Evolutionary conservation across 2,329 filamentous ascomycete species (phyloP).

Genomic region (Fusarium chaquense): DNA sequence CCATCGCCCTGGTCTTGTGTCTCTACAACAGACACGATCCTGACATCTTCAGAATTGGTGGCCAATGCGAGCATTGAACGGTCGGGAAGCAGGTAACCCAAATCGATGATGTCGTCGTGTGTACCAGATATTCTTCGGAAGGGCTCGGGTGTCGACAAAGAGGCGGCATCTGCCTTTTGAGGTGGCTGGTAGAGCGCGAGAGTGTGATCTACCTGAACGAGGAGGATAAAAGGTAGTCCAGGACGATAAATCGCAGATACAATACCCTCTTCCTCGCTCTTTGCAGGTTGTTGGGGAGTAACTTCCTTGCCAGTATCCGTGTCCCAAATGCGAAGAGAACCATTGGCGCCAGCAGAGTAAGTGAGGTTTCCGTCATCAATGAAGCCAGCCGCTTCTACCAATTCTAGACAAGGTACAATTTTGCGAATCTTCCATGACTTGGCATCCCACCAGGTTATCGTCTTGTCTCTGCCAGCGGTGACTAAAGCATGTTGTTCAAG

Average conservation of each 20-base stretch:
- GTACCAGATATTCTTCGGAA: constrained; percentile 91
- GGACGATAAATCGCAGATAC: constrained; percentile 76
- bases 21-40: constrained; percentile 79
- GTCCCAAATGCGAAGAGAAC: constrained; percentile 86
- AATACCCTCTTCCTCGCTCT: constrained; percentile 74
- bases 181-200: constrained; percentile 75
- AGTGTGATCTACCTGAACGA: constrained; percentile 90
- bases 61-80: constrained; percentile 87
- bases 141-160: constrained; percentile 60
- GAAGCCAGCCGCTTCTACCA: constrained; percentile 87
- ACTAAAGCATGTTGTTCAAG: constrained; percentile 79
- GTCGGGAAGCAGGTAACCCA: constrained; percentile 86
- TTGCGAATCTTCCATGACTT: constrained; percentile 85
- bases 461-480: constrained; percentile 92
- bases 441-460: constrained; percentile 90
- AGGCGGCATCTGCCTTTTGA: constrained; percentile 53
- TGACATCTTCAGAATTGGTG: constrained; percentile 94
- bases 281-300: constrained; percentile 76
- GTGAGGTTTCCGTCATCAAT: constrained; percentile 76
- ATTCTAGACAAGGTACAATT: constrained; percentile 86
- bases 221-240: constrained; percentile 77
- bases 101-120: constrained; percentile 96
- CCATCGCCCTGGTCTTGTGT: constrained; percentile 42
- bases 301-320: constrained; percentile 81
- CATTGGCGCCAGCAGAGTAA: constrained; percentile 87